Base-by-base conservation (phyloP, 2,329 filamentous ascomycete genomes). In the Calcarisporium arbuscula region DNA sequence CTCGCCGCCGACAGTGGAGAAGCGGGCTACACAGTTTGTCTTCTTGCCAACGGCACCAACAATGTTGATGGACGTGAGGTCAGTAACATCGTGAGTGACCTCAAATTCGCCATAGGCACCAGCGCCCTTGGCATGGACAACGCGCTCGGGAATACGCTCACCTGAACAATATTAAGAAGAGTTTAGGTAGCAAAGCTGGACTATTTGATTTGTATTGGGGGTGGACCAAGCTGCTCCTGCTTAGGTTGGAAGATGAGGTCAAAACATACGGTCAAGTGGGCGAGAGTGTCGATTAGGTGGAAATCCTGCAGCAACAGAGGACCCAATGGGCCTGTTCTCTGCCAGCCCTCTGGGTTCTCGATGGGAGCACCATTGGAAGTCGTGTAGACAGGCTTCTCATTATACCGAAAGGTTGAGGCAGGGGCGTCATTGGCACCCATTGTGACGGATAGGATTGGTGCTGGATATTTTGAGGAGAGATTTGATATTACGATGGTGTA, bases 1-100 rank as follows among this genome's bases (percentile, higher is more conserved):
- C 28, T 72, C 79, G 6, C 78, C 77, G n/a, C 77, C 76, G 10
- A 86, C 81, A 6, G 80, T 85, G 0, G 80, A 85, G 52, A 85
- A 81, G 15, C 81, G 76, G 8, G 77, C 61, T 35, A 84, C 81
- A 5, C 76, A 61, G 0, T 76, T 61, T 33, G 55, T 60, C 50
- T 72, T 74, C 46, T 72, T 77, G 6, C 74, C 74, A 15, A 72
- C 51, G 3, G 54, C 54, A 30, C 53, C 68, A 9, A 80, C 57
- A 43, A 80, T 74, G 28, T 66, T 63, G 18, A 74, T 72, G n/a
- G 40, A 42, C 11, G 70, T 77, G 34, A 78, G 49, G 44, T 79
- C 65, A 3, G 70, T 67, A 36, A 77, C 62, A 44, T 80, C 75
- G 17, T 56, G 40, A 1, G 72, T 77, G n/a, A 72, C 67, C 51